These are phyloP conservation scores for Citrus sp. DNA, from an alignment of 345 rosid species.

Conservation along the genomic window DNA sequence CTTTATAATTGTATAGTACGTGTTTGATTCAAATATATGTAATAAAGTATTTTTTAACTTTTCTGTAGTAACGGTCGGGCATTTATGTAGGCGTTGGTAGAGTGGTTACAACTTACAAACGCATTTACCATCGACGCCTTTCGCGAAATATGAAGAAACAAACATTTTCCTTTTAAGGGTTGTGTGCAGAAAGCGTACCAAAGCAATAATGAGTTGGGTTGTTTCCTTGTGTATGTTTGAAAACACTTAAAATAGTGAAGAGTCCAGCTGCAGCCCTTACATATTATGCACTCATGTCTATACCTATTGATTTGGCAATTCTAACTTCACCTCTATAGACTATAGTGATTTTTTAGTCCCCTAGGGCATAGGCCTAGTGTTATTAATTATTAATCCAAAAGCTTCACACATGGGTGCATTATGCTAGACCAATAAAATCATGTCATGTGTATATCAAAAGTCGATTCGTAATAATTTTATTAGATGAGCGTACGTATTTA, in stretches of 20 bases:
- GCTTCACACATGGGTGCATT: too few species aligned
- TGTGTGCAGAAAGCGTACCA: slow-evolving; percentile 11
- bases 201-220: slow-evolving; percentile 1
- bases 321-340: too few species aligned
- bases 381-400: too few species aligned
- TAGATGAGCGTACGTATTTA: too few species aligned
- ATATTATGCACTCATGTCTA: background rate
- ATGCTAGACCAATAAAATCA: too few species aligned
- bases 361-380: too few species aligned
- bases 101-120: slow-evolving; percentile 12
- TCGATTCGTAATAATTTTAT: too few species aligned
- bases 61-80: background rate
- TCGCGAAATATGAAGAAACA: slow-evolving; percentile 8
- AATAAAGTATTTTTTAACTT: too few species aligned
- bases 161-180: background rate
- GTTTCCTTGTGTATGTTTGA: background rate
- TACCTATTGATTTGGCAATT: background rate
- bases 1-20: too few species aligned
- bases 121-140: slow-evolving; percentile 19
- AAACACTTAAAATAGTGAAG: background rate
- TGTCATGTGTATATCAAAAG: too few species aligned
- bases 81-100: slow-evolving; percentile 7
- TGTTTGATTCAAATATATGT: too few species aligned
- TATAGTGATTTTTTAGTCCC: too few species aligned
- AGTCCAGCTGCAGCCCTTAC: background rate